Evolutionary conservation across 345 rosid genomes (phyloP), one percentile per base, ranked within the genome.

Genomic region (Dovyalis caffra): DNA sequence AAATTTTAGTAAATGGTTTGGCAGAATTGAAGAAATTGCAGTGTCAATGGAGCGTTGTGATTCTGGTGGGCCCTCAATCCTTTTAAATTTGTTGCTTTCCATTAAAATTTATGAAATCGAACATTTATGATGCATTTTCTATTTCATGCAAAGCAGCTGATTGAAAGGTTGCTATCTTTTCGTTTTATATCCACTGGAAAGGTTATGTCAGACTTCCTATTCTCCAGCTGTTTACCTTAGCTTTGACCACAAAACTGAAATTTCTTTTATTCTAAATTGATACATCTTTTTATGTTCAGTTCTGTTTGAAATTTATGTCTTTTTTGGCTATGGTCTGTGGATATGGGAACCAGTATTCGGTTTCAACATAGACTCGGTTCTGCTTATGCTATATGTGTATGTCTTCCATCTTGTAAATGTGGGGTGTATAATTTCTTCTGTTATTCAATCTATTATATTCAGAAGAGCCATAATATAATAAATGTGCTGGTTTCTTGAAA

Each of bases 1-100:
- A 88, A 81, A 70, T 63, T 73, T 85, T 95, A 79, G 79, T 84
- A 74, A 73, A 75, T 33, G 87, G 86, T 72, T 78, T 95, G 74
- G 73, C 79, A 51, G 91, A 91, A 79, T 69, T 91, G 83, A 91
- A 87, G 88, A 90, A 85, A 83, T 78, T 82, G 82, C 93, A 80
- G 40, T 77, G 73, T 49, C 83, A 72, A 37, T 93, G 97, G 99
- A 86, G 90, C 74, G 80, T 74, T 70, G 89, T 87, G 63, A 83
- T 95, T 83, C 64, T 84, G 97, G 99, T 95, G 77, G 88, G 92
- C 68, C 66, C 51, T 79, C 3, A 61, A 76, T 47, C 75, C 51
- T 64, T 68, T 74, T 77, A 6, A 31, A 23, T 10, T n/a, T 21
- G 26, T 6, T 64, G 40, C 67, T 31, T 60, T 31, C 8, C 8